Conservation (phyloP, 306 rosid species). For the Urtica urens region DNA sequence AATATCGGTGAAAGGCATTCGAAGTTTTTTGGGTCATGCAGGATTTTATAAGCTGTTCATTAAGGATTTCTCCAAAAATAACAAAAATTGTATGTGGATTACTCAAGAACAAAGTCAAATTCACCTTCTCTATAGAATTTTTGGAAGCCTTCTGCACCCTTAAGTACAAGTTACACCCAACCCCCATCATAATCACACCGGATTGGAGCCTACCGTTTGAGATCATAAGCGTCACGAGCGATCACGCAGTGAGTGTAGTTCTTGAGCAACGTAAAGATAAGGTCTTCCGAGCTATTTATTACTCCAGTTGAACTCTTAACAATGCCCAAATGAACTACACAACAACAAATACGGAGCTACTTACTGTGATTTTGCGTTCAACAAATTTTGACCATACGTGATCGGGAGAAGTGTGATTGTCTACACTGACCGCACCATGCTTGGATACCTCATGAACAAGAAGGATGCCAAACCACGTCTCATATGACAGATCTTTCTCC, state of each 20-base stretch:
- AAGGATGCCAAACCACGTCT: neutral
- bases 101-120: too few relatives aligned
- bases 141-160: too few relatives aligned
- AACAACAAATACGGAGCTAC: neutral
- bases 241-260: neutral
- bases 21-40: neutral
- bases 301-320: neutral
- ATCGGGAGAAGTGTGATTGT: neutral
- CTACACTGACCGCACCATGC: neutral
- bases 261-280: neutral
- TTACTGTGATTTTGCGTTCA: neutral
- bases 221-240: neutral
- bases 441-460: neutral
- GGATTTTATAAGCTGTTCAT: neutral
- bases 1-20: neutral
- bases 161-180: too few relatives aligned
- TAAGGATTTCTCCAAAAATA: neutral
- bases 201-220: neutral
- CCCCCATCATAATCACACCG: neutral
- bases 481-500: neutral
- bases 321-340: neutral
- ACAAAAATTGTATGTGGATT: too few relatives aligned
- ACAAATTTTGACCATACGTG: neutral
- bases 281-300: neutral
- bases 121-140: too few relatives aligned